Conservation (phyloP, 1,284 basidiomycete genomes). For the Trametes sp. region DNA sequence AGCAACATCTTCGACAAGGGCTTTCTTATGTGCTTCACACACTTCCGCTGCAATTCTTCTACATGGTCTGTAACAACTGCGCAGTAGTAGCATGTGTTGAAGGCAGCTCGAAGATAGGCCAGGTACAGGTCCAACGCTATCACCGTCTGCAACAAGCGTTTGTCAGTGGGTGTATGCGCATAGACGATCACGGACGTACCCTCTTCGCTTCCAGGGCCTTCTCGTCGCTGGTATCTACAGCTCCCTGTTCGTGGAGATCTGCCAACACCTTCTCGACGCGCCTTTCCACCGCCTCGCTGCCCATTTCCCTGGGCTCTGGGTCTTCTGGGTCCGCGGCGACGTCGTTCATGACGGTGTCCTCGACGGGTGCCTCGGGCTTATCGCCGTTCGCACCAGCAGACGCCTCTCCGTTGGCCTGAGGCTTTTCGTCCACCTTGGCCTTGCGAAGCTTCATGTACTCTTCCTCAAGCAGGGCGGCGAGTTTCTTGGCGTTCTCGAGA, state of each 20-base stretch:
- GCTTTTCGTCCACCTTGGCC: constrained; percentile 46
- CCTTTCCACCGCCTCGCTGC: constrained; percentile 75
- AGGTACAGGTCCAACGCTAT: constrained; percentile 86
- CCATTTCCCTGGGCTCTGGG: constrained; percentile 63
- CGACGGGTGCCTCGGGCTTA: constrained; percentile 35
- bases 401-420: constrained; percentile 25
- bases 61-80: constrained; percentile 88
- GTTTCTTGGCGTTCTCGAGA: constrained; percentile 72
- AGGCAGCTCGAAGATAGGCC: constrained; percentile 84
- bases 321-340: constrained; percentile 55
- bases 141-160: constrained; percentile 56
- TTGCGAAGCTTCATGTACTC: constrained; percentile 63
- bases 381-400: constrained; percentile 30
- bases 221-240: constrained; percentile 66
- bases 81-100: constrained; percentile 96
- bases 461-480: constrained; percentile 78
- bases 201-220: constrained; percentile 70
- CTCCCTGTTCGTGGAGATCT: constrained; percentile 69
- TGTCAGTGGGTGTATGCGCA: constrained; percentile 8
- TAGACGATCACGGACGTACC: constrained; percentile 51
- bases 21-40: constrained; percentile 88
- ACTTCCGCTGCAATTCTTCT: constrained; percentile 94
- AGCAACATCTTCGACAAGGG: constrained; percentile 63
- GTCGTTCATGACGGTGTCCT: constrained; percentile 55
- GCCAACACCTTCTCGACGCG: constrained; percentile 76